Conservation (phyloP, 805 yeast genomes). For the Clavispora santaluciae region DNA sequence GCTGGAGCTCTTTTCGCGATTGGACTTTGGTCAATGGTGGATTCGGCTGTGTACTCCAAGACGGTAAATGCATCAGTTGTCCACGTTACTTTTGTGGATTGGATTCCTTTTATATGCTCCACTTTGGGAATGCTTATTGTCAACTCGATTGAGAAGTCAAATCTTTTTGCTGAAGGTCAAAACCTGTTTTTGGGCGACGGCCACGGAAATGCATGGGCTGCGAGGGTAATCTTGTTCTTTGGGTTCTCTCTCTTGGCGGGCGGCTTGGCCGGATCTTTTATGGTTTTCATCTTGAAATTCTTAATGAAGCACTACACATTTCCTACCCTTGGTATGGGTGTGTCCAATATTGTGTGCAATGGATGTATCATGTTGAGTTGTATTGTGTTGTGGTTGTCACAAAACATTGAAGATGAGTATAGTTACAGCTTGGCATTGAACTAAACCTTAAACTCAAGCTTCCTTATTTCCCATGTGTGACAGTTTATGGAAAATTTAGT, state of each 20-base stretch:
- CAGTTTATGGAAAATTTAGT: too few species aligned
- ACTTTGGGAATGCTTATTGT: slow-evolving; percentile 84
- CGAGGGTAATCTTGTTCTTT: slow-evolving; percentile 79
- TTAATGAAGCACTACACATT: slow-evolving; percentile 69
- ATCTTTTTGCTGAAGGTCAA: slow-evolving; percentile 42
- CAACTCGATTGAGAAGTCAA: slow-evolving; percentile 65
- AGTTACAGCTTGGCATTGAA: slow-evolving; percentile 82
- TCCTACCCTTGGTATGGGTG: slow-evolving; percentile 94
- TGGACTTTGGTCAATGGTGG: slow-evolving; percentile 87
- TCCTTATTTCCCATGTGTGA: too few species aligned
- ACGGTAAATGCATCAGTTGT: slow-evolving; percentile 81
- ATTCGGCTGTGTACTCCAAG: slow-evolving; percentile 81
- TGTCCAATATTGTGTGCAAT: slow-evolving; percentile 79
- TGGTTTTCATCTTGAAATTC: slow-evolving; percentile 82
- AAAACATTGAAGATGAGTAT: slow-evolving; percentile 93
- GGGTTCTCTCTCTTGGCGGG: slow-evolving; percentile 94
- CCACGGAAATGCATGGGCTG: slow-evolving; percentile 79
- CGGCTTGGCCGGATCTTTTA: slow-evolving; percentile 88
- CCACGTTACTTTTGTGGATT: slow-evolving; percentile 87
- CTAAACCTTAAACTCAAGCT: slow-evolving; percentile 2
- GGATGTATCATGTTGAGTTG: slow-evolving; percentile 83
- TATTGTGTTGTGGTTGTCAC: slow-evolving; percentile 86
- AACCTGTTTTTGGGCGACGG: slow-evolving; percentile 39
- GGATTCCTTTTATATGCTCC: slow-evolving; percentile 91
- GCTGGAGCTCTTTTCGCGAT: slow-evolving; percentile 74